Evolutionary conservation across 2,329 filamentous ascomycete species (phyloP).

Genomic region (Cercospora sp.): DNA sequence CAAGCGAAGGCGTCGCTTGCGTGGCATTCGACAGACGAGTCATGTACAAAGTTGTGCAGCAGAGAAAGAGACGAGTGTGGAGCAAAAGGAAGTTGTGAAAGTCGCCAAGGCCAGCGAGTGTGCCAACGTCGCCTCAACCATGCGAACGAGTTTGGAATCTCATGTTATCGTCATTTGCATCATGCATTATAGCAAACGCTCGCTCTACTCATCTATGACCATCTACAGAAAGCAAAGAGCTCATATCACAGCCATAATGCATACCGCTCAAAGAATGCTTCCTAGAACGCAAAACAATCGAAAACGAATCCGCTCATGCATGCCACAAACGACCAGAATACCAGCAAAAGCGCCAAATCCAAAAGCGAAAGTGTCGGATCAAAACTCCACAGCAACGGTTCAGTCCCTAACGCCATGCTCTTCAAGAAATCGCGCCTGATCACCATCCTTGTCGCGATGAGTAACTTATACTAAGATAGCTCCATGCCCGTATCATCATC

Average conservation of each 20-base stretch:
- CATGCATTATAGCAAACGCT: not conserved
- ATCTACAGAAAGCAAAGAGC: not conserved
- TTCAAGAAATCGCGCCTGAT: not conserved
- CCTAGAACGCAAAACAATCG: not conserved
- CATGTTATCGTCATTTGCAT: not conserved
- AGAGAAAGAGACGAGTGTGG: not conserved
- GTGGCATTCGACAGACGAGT: not conserved
- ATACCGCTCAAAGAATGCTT: not conserved
- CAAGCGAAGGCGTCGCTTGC: not conserved
- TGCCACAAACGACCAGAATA: not conserved
- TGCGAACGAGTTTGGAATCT: too few relatives aligned
- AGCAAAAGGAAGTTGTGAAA: not conserved
- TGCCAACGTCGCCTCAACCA: too few relatives aligned
- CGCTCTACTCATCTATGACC: not conserved
- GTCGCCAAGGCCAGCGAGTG: not conserved
- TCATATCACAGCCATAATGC: not conserved
- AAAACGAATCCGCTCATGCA: conserved; percentile 1
- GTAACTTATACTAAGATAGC: conserved; percentile 26
- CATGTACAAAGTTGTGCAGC: not conserved
- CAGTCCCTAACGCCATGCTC: not conserved
- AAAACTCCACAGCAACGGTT: not conserved
- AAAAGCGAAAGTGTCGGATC: not conserved
- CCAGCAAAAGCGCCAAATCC: conserved; percentile 1
- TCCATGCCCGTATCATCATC: conserved; percentile 39
- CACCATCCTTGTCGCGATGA: conserved; percentile 1